phyloP scores from a whole-genome alignment of 129 eudicot species.

The Deinandra increscens region DNA sequence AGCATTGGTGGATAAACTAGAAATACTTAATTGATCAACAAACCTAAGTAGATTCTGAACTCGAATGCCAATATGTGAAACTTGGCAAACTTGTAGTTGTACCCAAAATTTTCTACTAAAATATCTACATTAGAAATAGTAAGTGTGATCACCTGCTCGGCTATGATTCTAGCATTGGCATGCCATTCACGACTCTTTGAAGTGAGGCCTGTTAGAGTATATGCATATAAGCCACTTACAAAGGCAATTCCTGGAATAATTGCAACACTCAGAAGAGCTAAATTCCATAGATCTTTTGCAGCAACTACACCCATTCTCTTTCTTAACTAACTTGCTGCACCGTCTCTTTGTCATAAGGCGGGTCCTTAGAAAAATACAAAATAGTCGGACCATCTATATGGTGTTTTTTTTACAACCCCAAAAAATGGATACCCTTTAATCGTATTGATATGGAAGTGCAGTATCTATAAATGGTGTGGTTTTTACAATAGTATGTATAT shows the following conservation, averaged over 20 bases:
- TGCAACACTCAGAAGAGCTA: conserved; percentile 90
- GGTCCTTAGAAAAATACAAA: no score
- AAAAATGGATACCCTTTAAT: no score
- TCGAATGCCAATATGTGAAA: conserved; percentile 8
- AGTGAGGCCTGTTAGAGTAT: conserved; percentile 94
- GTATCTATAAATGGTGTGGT: no score
- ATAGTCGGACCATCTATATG: no score
- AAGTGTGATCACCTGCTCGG: conserved; percentile 68
- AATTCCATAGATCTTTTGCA: no score
- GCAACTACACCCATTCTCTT: no score
- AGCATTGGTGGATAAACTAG: conserved; percentile 18
- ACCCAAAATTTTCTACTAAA: neutral
- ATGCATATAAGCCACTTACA: conserved; percentile 92
- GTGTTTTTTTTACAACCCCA: no score
- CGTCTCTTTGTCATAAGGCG: no score
- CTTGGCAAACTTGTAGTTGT: conserved; percentile 13
- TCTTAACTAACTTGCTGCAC: no score
- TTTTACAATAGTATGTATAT: no score
- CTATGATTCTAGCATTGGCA: conserved; percentile 94
- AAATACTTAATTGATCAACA: conserved; percentile 9
- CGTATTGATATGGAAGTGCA: no score
- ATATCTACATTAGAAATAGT: neutral
- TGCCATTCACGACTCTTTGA: conserved; percentile 95
- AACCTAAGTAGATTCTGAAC: conserved; percentile 10
- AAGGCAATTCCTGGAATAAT: conserved; percentile 98